Base-by-base conservation (phyloP, 495 filamentous ascomycete genomes). In the Lepraria neglecta region DNA sequence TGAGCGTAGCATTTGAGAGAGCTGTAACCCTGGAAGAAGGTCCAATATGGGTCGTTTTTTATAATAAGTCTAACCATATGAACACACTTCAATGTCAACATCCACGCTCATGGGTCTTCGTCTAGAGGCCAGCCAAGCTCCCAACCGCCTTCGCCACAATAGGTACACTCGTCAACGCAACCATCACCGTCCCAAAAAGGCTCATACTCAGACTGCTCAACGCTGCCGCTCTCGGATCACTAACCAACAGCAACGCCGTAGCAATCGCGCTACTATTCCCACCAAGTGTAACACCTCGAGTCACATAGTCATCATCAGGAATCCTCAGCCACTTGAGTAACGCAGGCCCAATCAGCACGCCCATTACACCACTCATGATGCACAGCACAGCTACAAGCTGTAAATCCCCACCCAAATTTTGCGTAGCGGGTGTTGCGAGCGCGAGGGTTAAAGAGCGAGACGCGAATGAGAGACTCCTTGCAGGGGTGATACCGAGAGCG, bases 281-380 rank as follows among this genome's bases (percentile, higher is more conserved):
- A 5, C 81, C 80, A 3, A 84, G 57, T 9, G 80, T 78, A 2
- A 84, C 78, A 43, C 80, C 79, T 54, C 80, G 68, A 2, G 78
- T 80, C 14, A 84, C 79, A 60, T 82, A 84, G 45, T 82, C 81
- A 51, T 81, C 78, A 67, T 81, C 77, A 0, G 76, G 75, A 14
- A 84, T 79, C 56, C 65, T 71, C 59, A 81, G 62, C 63, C 66
- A 64, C 21, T 57, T 69, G 47, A 84, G 60, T 57, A 81, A 67
- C 40, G 65, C 55, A 24, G 65, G 64, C 0, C 80, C 80, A 12
- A 80, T 58, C 14, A 84, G 69, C 21, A 77, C 78, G 1, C 81
- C 80, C 28, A 80, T 58, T 24, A 82, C 78, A 0, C 80, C 80
- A 50, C 75, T 80, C 68, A 77, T 79, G 46, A 83, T 80, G 2